Percentiles rank a stretch among this genome's conserved stretches.
phyloP scores from a whole-genome alignment of 805 yeast genomes.

The Candida succiphila region DNA sequence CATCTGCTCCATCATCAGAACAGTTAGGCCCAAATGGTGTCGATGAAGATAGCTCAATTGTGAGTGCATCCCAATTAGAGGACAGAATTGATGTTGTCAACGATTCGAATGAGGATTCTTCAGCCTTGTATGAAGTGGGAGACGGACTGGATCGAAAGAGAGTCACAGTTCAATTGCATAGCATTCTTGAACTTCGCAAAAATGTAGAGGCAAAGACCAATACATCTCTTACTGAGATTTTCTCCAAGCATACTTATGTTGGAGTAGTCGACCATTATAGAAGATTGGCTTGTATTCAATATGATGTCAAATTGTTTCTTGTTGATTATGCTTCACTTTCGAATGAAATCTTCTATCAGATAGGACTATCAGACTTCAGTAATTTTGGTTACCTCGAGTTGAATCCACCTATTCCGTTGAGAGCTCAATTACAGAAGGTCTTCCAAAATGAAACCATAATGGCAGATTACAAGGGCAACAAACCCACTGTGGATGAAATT shows the following conservation, averaged over 20 bases:
- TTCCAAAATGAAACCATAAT: slow-evolving; percentile 14
- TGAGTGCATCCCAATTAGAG: slow-evolving; percentile 3
- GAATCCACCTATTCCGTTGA: slow-evolving; percentile 20
- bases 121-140: neutral
- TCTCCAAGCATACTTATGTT: slow-evolving; percentile 62
- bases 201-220: slow-evolving; percentile 37
- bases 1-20: neutral
- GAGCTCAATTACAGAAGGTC: slow-evolving; percentile 26
- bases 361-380: slow-evolving; percentile 66
- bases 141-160: slow-evolving; percentile 2
- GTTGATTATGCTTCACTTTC: slow-evolving; percentile 72
- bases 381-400: slow-evolving; percentile 62
- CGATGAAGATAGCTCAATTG: neutral
- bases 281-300: slow-evolving; percentile 75
- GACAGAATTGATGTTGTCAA: neutral
- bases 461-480: neutral
- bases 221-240: slow-evolving; percentile 50
- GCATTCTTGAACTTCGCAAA: slow-evolving; percentile 46
- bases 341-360: slow-evolving; percentile 69
- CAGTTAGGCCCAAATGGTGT: neutral
- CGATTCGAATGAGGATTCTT: neutral
- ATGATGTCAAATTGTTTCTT: slow-evolving; percentile 65
- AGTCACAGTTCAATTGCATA: slow-evolving; percentile 39
- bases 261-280: slow-evolving; percentile 71
- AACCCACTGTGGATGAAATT: slow-evolving; percentile 13